phyloP scores from a whole-genome alignment of 2,329 filamentous ascomycete species.

The Penicillium hordei region DNA sequence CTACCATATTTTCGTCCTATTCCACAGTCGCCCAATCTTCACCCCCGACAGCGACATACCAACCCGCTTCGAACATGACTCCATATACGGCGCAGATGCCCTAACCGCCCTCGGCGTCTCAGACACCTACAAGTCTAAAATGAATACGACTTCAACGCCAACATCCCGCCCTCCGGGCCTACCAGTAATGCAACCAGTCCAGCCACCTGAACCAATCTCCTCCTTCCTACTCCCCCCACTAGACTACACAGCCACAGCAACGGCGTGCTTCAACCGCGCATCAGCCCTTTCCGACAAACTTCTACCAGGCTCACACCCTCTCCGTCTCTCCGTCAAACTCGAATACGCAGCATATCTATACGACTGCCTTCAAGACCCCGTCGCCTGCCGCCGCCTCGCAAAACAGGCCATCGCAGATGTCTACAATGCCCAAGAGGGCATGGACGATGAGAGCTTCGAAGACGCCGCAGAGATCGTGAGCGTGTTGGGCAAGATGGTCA shows the following conservation, averaged over 20 bases:
- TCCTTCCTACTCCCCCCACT: constrained; percentile 76
- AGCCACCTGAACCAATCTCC: constrained; percentile 45
- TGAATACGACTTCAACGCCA: not conserved
- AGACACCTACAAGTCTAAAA: not conserved
- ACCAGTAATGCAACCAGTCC: constrained; percentile 28
- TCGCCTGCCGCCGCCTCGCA: constrained; percentile 73
- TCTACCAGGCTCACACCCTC: constrained; percentile 83
- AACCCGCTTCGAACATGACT: constrained; percentile 28
- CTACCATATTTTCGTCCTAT: constrained; percentile 94
- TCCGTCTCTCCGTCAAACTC: constrained; percentile 84
- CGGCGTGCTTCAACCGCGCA: constrained; percentile 76
- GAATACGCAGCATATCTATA: constrained; percentile 93
- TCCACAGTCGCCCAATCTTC: constrained; percentile 85
- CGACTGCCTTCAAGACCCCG: constrained; percentile 82
- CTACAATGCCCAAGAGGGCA: constrained; percentile 84
- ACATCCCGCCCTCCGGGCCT: constrained; percentile 39
- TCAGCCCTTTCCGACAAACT: constrained; percentile 70
- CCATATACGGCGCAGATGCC: constrained; percentile 37
- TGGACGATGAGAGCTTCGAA: constrained; percentile 93
- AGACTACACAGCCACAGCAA: constrained; percentile 81
- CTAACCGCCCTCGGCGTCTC: constrained; percentile 47
- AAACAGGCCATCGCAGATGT: constrained; percentile 84
- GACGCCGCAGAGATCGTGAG: constrained; percentile 88
- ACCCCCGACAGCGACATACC: constrained; percentile 53
- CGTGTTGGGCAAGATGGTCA: constrained; percentile 84